A percentile compares a stretch with the other conserved stretches of the same genome.
phyloP scores from a whole-genome alignment of 106 monocot species.

The Iris macrosiphon region DNA sequence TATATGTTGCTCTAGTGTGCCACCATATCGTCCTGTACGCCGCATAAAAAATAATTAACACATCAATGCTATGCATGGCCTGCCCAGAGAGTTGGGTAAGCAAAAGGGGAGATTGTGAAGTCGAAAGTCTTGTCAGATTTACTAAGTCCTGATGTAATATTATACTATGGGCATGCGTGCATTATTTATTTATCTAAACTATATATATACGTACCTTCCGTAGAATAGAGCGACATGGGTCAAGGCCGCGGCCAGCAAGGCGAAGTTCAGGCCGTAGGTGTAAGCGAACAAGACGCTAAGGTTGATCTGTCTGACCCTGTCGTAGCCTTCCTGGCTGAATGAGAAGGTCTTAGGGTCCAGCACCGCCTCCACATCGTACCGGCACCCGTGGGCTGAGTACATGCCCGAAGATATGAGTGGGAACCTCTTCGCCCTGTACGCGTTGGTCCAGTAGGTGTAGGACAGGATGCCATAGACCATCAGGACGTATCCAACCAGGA shows the following conservation, averaged over 20 bases:
- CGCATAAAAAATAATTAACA: too few relatives aligned
- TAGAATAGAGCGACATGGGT: slow-evolving; percentile 31
- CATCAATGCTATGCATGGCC: too few relatives aligned
- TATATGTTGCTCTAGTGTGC: slow-evolving; percentile 18
- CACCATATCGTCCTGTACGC: slow-evolving; percentile 29
- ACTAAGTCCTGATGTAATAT: too few relatives aligned
- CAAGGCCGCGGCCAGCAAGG: slow-evolving; percentile 18
- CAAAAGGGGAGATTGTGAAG: too few relatives aligned
- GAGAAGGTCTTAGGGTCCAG: slow-evolving; percentile 31
- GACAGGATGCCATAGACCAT: slow-evolving; percentile 32
- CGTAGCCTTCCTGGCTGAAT: slow-evolving; percentile 26
- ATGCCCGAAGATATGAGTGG: slow-evolving; percentile 39
- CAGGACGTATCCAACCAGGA: slow-evolving; percentile 25
- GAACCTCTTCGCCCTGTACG: slow-evolving; percentile 41
- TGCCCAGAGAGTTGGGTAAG: too few relatives aligned
- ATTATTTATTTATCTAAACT: too few relatives aligned
- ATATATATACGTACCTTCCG: slow-evolving; percentile 30
- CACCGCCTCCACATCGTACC: slow-evolving; percentile 32
- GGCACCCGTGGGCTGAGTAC: slow-evolving; percentile 23
- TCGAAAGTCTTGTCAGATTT: too few relatives aligned
- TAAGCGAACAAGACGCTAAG: slow-evolving; percentile 21
- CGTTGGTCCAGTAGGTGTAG: slow-evolving; percentile 40
- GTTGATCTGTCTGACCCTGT: slow-evolving; percentile 5
- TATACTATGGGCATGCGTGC: too few relatives aligned
- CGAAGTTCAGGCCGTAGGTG: slow-evolving; percentile 26